A percentile compares a stretch with the other conserved stretches of the same genome.
Conservation (phyloP, 2,329 filamentous ascomycete species). For the Ambrosiella beaveri region DNA sequence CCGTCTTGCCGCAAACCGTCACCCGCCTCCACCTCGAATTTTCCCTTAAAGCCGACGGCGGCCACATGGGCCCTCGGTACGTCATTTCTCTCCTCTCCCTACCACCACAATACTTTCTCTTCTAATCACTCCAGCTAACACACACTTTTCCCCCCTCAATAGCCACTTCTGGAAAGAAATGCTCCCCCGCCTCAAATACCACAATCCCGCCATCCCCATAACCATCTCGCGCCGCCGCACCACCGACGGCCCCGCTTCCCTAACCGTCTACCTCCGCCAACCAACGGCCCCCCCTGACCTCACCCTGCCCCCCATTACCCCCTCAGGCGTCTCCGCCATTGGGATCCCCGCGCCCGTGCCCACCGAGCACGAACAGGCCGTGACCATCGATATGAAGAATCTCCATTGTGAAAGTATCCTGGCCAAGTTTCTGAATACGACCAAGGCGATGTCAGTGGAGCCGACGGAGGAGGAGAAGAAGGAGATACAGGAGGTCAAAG, state of each 20-base stretch:
- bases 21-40: constrained; percentile 62
- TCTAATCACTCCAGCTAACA: constrained; percentile 14
- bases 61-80: constrained; percentile 59
- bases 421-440: constrained; percentile 41
- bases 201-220: constrained; percentile 77
- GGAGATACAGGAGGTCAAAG: constrained; percentile 20
- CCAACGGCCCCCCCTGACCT: constrained; percentile 17
- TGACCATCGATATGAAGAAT: constrained; percentile 47
- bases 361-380: constrained; percentile 29
- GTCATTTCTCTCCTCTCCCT: constrained; percentile 14
- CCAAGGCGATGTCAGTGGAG: constrained; percentile 38
- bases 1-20: constrained; percentile 59
- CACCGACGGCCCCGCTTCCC: constrained; percentile 36
- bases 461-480: constrained; percentile 42
- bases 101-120: not conserved
- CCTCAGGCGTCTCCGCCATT: constrained; percentile 30
- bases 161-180: constrained; percentile 81
- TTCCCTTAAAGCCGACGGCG: constrained; percentile 40
- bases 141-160: constrained; percentile 13
- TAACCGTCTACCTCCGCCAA: constrained; percentile 48
- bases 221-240: constrained; percentile 53
- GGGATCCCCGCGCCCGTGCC: constrained; percentile 28
- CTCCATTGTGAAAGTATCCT: constrained; percentile 45
- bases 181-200: constrained; percentile 78
- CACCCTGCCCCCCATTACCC: constrained; percentile 24